These are phyloP conservation scores for Corinectria fuckeliana DNA, from an alignment of 2,329 filamentous ascomycete species.

Conservation along the genomic window DNA sequence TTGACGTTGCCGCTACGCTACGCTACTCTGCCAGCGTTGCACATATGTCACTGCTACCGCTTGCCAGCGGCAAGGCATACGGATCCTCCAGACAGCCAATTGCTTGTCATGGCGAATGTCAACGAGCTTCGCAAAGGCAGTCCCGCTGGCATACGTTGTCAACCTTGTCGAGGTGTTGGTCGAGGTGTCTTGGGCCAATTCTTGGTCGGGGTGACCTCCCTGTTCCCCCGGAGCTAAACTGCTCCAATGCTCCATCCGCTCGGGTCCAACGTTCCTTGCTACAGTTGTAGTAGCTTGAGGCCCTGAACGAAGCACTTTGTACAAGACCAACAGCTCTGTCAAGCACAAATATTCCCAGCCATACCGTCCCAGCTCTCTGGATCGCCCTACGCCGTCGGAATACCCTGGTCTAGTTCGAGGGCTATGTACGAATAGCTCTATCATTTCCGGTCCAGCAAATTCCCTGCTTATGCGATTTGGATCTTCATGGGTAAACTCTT, in stretches of 20 bases:
- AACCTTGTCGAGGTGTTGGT: neutral
- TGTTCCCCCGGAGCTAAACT: constrained; percentile 10
- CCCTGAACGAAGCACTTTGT: no score
- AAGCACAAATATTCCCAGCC: constrained; percentile 1
- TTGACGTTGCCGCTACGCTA: constrained; percentile 10
- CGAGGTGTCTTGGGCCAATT: neutral
- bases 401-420: constrained; percentile 8
- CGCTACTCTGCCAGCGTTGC: constrained; percentile 4
- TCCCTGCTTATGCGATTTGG: neutral
- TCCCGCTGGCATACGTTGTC: neutral
- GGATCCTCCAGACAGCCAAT: neutral
- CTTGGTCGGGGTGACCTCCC: neutral
- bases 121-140: neutral
- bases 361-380: constrained; percentile 8
- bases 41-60: neutral
- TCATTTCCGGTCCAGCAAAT: constrained; percentile 10
- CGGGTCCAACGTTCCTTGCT: constrained; percentile 19
- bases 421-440: neutral
- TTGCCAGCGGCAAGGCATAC: neutral
- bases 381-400: constrained; percentile 4
- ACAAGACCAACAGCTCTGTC: constrained; percentile 5
- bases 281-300: neutral
- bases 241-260: constrained; percentile 10
- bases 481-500: constrained; percentile 3
- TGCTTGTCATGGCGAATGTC: neutral